phyloP scores from a whole-genome alignment of 441 rosid genomes.

The Populus hybrid region DNA sequence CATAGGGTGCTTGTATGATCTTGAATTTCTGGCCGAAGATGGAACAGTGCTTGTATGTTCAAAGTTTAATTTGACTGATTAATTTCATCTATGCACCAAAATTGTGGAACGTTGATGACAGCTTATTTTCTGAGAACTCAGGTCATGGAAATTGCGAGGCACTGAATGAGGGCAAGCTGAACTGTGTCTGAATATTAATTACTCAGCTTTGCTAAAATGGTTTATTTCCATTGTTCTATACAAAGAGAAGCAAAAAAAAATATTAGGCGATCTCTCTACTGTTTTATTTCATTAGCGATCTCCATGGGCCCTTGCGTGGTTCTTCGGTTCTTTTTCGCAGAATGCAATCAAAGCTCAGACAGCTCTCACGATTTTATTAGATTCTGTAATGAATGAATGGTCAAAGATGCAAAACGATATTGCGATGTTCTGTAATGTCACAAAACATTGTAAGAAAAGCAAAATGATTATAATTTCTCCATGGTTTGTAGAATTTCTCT shows the following conservation, averaged over 20 bases:
- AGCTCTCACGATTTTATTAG: not conserved
- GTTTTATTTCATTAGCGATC: not conserved
- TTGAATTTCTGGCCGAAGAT: slow-evolving; percentile 17
- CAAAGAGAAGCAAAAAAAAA: too few species aligned
- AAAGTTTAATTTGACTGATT: not conserved
- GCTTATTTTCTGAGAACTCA: not conserved
- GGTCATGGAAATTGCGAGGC: not conserved
- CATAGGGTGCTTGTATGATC: slow-evolving; percentile 7
- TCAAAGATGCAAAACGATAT: not conserved
- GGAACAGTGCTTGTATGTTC: slow-evolving; percentile 26
- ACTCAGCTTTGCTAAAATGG: not conserved
- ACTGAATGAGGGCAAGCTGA: not conserved
- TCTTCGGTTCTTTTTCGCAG: too few species aligned
- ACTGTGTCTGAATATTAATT: too few species aligned
- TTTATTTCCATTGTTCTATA: not conserved
- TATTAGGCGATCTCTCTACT: not conserved
- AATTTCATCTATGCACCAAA: not conserved
- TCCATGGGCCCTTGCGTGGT: not conserved
- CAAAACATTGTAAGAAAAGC: too few species aligned
- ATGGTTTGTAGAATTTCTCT: too few species aligned
- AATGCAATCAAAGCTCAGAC: not conserved
- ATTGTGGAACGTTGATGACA: not conserved
- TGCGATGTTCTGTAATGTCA: not conserved
- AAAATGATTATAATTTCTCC: too few species aligned
- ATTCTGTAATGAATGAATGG: not conserved